A percentile compares a stretch with the other conserved stretches of the same genome.
phyloP scores from a whole-genome alignment of 495 filamentous ascomycete species.

The Penicillium atrosanguineum region DNA sequence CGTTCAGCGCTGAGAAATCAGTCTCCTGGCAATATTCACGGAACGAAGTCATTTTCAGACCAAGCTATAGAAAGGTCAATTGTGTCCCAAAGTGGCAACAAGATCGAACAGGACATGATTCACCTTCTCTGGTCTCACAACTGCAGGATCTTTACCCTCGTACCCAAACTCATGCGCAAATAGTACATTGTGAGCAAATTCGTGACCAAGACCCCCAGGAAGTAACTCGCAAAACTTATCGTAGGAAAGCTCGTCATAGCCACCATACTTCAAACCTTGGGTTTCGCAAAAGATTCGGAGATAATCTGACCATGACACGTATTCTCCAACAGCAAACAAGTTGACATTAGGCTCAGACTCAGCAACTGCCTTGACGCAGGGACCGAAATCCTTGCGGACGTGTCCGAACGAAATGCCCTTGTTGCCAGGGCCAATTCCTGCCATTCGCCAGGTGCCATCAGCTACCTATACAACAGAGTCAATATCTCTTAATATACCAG shows the following conservation, averaged over 20 bases:
- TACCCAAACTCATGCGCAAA: conserved; percentile 2
- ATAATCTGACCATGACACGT: conserved; percentile 5
- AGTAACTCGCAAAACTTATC: conserved; percentile 3
- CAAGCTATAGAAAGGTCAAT: conserved; percentile 1
- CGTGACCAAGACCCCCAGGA: conserved; percentile 1
- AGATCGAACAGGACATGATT: no score
- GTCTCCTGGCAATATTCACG: conserved; percentile 5
- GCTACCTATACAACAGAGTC: neutral
- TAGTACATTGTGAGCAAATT: conserved; percentile 6
- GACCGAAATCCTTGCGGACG: conserved; percentile 5
- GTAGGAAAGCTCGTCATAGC: conserved; percentile 6
- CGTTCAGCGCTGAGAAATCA: no score
- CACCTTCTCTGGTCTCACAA: no score
- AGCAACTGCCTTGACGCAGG: conserved; percentile 6
- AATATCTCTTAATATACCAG: no score
- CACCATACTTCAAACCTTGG: conserved; percentile 2
- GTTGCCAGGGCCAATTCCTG: neutral
- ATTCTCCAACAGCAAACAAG: conserved; percentile 5
- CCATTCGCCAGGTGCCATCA: neutral
- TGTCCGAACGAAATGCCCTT: conserved; percentile 6
- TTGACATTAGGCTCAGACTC: conserved; percentile 3
- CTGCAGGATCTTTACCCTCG: no score
- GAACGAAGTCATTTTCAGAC: conserved; percentile 6
- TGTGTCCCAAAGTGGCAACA: neutral
- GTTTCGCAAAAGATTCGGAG: conserved; percentile 5